Evolutionary conservation across 208 protist genomes (phyloP), one percentile per base, ranked within the genome.

Genomic region (Acanthamoeba castellanii): DNA sequence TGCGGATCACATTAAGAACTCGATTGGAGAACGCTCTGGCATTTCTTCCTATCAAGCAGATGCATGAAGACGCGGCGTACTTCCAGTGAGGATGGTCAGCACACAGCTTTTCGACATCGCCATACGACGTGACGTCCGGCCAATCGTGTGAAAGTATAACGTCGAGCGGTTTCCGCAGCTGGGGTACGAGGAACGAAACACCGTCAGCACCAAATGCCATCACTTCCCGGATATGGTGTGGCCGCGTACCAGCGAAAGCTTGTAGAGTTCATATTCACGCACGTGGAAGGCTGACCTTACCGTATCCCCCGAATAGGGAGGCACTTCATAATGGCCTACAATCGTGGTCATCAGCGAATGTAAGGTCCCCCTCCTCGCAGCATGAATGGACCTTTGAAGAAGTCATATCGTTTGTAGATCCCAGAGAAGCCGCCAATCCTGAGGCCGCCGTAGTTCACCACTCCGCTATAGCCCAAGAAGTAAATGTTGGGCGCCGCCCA

Each of bases 401-500:
- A 93, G 45, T 93, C 88, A 25, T 93, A 78, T 74, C 47, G 47
- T 45, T 93, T 93, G 47, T 95, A 98, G 37, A 98, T 98, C 45
- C 97, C 97, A 22, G 96, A 97, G 4, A 98, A 45, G 7, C 97
- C 98, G 9, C 74, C 98, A 55, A 98, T 99, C 27, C 98, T 93
- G 14, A 99, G 45, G 4, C 97, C 97, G 30, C 97, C 97, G 66
- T 99, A 98, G 16, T 96, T 95, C 3, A 99, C 96, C 11, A 99
- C 98, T 42, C 98, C 98, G 11, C 98, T 98, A 95, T 98, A 97
- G 2, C 99, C 99, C 30, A 99, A 95, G 95, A 99, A 99, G 96
- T 99, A 99, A 87, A 99, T 99, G 95, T 99, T 99, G 1, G 98
- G 98, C 5, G 99, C 98, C 22, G 99, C 97, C 97, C 98, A 99